Conservation (phyloP, 805 yeast genomes). For the Metschnikowia arizonensis region DNA sequence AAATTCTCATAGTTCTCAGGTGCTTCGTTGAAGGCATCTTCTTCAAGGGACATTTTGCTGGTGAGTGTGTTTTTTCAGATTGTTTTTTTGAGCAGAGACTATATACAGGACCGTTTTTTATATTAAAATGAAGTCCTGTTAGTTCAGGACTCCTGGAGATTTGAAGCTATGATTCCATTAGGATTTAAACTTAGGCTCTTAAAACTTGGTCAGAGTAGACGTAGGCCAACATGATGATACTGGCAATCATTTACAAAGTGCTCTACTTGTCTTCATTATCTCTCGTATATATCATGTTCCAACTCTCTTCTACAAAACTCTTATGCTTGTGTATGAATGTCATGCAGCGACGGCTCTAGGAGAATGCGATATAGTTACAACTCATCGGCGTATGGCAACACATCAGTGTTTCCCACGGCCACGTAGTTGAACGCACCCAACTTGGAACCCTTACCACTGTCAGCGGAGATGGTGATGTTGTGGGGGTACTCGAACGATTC, state of each 20-base stretch:
- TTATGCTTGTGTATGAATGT: constrained; percentile 9
- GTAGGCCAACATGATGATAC: not conserved
- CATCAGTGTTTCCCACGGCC: constrained; percentile 84
- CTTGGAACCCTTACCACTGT: constrained; percentile 35
- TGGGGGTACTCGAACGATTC: constrained; percentile 31
- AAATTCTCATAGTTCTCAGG: constrained; percentile 72
- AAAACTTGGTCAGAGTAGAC: too few relatives aligned
- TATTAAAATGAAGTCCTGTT: too few relatives aligned
- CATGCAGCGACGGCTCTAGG: constrained; percentile 10
- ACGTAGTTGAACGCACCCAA: constrained; percentile 67
- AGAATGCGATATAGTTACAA: constrained; percentile 43
- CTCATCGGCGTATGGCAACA: constrained; percentile 86
- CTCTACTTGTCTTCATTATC: not conserved
- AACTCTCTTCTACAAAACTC: not conserved
- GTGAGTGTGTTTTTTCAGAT: constrained; percentile 3
- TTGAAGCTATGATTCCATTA: too few relatives aligned
- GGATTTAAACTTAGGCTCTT: too few relatives aligned
- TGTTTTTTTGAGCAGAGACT: constrained; percentile 5
- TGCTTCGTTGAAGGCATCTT: constrained; percentile 61
- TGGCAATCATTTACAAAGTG: too few relatives aligned
- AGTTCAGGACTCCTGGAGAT: too few relatives aligned
- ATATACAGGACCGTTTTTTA: too few relatives aligned
- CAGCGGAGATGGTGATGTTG: constrained; percentile 30
- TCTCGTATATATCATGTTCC: not conserved
- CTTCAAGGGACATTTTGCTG: constrained; percentile 38